Conservation (phyloP, 2,329 filamentous ascomycete species). For the Dendrostoma leiphaemia region DNA sequence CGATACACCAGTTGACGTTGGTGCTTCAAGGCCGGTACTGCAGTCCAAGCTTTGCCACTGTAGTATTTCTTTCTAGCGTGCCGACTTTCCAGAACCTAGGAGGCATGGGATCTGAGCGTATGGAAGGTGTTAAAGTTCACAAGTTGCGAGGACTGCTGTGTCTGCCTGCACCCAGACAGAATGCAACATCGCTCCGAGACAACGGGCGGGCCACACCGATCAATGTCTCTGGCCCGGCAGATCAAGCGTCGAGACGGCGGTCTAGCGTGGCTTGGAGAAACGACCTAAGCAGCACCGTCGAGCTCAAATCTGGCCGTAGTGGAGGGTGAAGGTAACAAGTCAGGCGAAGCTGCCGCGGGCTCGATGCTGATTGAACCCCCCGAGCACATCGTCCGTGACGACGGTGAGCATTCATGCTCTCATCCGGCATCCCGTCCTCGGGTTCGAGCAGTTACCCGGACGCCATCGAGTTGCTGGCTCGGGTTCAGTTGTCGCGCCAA, state of each 20-base stretch:
- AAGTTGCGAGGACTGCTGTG: neutral
- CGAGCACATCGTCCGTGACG: neutral
- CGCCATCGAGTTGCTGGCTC: neutral
- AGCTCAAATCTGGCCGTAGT: neutral
- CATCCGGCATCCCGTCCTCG: neutral
- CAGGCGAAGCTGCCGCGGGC: neutral
- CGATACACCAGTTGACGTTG: neutral
- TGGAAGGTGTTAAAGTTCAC: neutral
- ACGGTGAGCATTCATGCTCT: neutral
- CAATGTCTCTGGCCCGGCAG: slow-evolving; percentile 4
- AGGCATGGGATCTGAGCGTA: neutral
- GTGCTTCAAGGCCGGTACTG: no score
- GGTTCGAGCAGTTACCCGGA: neutral
- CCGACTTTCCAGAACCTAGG: no score
- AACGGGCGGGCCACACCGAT: slow-evolving; percentile 5
- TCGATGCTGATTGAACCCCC: neutral
- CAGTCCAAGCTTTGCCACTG: neutral
- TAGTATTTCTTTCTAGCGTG: no score
- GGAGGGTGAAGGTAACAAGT: neutral
- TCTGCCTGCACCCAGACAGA: no score
- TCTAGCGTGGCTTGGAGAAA: slow-evolving; percentile 2
- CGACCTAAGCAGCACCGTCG: neutral
- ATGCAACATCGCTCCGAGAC: neutral
- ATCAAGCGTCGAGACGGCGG: neutral
- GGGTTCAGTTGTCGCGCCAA: neutral